These are phyloP conservation scores for Cladorrhinum sp. DNA, from an alignment of 2,329 filamentous ascomycete genomes.

Conservation along the genomic window DNA sequence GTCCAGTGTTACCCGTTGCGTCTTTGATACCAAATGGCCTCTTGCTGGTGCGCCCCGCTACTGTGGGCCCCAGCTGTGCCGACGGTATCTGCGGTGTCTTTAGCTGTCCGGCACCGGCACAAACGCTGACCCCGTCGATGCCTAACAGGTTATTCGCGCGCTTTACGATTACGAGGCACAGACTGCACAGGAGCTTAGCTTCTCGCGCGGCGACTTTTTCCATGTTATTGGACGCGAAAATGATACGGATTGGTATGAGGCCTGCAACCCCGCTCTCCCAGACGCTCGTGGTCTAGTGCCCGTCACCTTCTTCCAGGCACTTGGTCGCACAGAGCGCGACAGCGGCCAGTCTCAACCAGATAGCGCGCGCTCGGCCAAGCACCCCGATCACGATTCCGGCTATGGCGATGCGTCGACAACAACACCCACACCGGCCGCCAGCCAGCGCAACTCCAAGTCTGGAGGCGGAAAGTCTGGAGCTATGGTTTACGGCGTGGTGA, in stretches of 20 bases:
- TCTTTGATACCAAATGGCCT: neutral
- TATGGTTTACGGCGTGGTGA: conserved; percentile 95
- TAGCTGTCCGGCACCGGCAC: neutral
- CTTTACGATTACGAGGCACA: conserved; percentile 88
- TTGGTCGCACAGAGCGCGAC: conserved; percentile 89
- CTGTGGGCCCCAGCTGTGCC: conserved; percentile 6
- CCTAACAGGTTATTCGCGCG: conserved; percentile 82
- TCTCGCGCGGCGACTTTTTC: conserved; percentile 94
- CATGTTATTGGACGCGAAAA: conserved; percentile 96
- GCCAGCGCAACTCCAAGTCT: conserved; percentile 48
- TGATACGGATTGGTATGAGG: conserved; percentile 96
- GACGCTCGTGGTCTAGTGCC: conserved; percentile 88
- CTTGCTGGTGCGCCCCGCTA: conserved; percentile 13
- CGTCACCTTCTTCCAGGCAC: conserved; percentile 86
- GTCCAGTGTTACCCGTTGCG: neutral
- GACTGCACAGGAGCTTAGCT: conserved; percentile 76
- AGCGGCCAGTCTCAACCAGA: conserved; percentile 68
- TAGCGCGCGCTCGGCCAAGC: conserved; percentile 50
- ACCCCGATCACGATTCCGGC: conserved; percentile 83
- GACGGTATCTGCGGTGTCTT: neutral
- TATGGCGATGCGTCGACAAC: conserved; percentile 62
- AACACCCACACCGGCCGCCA: conserved; percentile 35
- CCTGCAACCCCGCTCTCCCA: conserved; percentile 87
- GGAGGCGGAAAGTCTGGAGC: conserved; percentile 59
- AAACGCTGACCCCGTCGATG: conserved; percentile 26